Evolutionary conservation across 75 land plant species (phyloP).

Genomic region (Selaginella tamariscina): DNA sequence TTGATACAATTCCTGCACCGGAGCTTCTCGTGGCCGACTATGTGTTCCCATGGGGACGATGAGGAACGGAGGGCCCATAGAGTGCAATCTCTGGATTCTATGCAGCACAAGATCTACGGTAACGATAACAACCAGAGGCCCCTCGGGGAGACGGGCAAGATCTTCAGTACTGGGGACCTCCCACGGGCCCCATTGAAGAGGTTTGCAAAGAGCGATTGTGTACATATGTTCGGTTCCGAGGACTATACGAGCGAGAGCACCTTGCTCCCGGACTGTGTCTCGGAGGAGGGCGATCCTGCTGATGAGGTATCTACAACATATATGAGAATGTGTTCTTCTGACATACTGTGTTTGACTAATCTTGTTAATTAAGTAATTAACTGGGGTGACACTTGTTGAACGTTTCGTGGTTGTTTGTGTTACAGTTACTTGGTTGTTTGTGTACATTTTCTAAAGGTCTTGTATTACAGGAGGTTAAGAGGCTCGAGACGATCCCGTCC

Average conservation of each 20-base stretch:
- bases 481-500: neutral
- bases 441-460: too few species aligned
- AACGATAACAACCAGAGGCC: neutral
- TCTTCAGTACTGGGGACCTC: slow-evolving; percentile 1
- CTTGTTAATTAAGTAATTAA: too few species aligned
- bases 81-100: neutral
- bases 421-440: too few species aligned
- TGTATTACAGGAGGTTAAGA: neutral
- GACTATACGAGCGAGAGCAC: neutral
- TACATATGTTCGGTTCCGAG: too few species aligned
- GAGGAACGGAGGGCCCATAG: neutral
- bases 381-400: too few species aligned
- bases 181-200: slow-evolving; percentile 6
- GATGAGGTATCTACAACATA: too few species aligned
- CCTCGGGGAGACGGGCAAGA: neutral
- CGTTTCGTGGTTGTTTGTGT: too few species aligned
- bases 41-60: neutral
- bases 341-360: neutral
- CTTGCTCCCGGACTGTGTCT: neutral
- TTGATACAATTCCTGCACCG: neutral
- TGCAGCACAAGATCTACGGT: neutral
- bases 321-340: neutral
- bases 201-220: neutral
- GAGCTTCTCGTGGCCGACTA: neutral
- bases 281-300: neutral